Percentiles rank a stretch among this genome's conserved stretches.
Evolutionary conservation across 352 stramenopile species (phyloP).

Genomic region (Thraustotheca clavata): DNA sequence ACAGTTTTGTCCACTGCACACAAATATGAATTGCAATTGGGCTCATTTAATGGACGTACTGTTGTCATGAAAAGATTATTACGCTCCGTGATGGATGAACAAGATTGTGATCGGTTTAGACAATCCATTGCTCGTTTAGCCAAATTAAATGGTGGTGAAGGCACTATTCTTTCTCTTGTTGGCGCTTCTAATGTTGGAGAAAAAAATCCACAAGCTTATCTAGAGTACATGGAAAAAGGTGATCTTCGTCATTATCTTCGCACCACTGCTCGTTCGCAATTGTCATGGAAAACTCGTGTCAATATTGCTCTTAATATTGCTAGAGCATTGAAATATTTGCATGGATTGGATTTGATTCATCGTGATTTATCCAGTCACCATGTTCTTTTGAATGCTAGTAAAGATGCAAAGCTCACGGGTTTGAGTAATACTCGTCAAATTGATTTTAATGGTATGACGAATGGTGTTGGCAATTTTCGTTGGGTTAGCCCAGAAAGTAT

Average conservation of each 20-base stretch:
- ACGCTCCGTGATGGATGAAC: neutral
- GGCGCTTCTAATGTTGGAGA: neutral
- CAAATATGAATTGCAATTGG: neutral
- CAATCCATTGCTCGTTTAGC: neutral
- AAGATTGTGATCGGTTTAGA: neutral
- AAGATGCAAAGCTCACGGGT: neutral
- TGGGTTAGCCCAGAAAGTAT: neutral
- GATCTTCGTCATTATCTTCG: constrained; percentile 2
- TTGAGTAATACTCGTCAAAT: neutral
- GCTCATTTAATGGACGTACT: neutral
- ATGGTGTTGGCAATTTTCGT: neutral
- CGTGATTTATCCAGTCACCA: neutral
- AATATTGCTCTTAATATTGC: constrained; percentile 4
- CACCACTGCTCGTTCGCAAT: neutral
- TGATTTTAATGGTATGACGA: neutral
- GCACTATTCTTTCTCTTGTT: neutral
- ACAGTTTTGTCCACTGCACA: neutral
- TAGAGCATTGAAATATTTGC: constrained; percentile 26
- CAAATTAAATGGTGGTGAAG: neutral
- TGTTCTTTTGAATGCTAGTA: neutral
- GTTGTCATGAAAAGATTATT: neutral
- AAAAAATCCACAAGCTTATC: neutral
- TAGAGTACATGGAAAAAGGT: constrained; percentile 20
- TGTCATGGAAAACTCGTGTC: constrained; percentile 9
- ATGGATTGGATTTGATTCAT: constrained; percentile 25